Evolutionary conservation across 345 rosid genomes (phyloP), one percentile per base, ranked within the genome.

Genomic region (Eucalyptus pauciflora): DNA sequence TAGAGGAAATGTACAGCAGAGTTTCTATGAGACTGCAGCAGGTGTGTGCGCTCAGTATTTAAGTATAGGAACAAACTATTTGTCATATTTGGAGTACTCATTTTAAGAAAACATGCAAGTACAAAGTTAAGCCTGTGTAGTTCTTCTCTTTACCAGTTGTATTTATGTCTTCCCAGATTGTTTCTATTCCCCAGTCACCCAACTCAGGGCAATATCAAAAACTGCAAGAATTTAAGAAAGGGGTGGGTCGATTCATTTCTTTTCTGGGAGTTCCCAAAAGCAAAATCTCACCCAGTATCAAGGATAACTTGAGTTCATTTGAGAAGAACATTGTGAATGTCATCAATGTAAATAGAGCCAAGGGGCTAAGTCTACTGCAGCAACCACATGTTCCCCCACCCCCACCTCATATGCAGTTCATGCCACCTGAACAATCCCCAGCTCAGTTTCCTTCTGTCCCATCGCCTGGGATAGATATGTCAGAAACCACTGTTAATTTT

Each of bases 321-420:
- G 93, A 93, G 91, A 90, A 86, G 86, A 90, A 67, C 50, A 86
- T 94, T 29, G 4, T 90, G 87, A 50, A 10, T 76, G 11, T 76
- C 29, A 76, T 76, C 85, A 20, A 7, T 41, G 15, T 11, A 11
- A 76, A 14, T 18, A 91, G 90, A 67, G 51, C 58, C 45, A 89
- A 86, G 52, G 88, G 71, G 90, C 46, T 16, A 31, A 60, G 22
- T 54, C 89, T 87, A 43, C 67, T 89, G 89, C 95, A 90, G 90
- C 94, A 91, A 87, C 93, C 91, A 86, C 93, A 90, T 31, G 87
- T 92, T 69, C 87, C 91, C 76, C 87, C 90, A 86, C 54, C 91
- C 85, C 27, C 85, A 41, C 48, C 85, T 76, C 85, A 76, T 41
- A 41, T 0, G 48, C 85, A 76, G 85, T 76, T 45, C 48, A 76